Percentiles rank a stretch among this genome's conserved stretches.
phyloP scores from a whole-genome alignment of 73 alveolate species.

The Urostyla sp. region DNA sequence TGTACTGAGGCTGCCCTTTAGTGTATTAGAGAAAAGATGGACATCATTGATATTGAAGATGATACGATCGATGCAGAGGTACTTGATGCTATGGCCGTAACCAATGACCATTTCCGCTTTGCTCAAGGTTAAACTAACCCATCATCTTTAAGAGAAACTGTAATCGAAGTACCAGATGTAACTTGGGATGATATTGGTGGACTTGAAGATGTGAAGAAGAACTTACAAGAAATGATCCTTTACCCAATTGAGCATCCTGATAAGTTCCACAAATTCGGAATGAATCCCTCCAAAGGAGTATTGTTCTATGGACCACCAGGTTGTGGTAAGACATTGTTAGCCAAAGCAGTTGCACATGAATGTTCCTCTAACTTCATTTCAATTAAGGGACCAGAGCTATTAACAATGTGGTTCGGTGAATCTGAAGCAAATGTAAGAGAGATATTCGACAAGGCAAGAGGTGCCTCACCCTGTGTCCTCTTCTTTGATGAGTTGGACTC shows the following conservation, averaged over 20 bases:
- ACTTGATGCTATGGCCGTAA: conserved; percentile 83
- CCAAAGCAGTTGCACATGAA: conserved; percentile 98
- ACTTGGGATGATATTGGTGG: conserved; percentile 99
- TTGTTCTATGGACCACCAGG: conserved; percentile 97
- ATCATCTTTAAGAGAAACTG: conserved; percentile 76
- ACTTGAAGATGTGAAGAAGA: conserved; percentile 93
- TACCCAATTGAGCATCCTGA: conserved; percentile 98
- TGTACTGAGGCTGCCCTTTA: conserved; percentile 94
- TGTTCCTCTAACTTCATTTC: conserved; percentile 93
- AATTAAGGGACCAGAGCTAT: conserved; percentile 94
- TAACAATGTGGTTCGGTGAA: conserved; percentile 96
- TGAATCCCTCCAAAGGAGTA: conserved; percentile 91
- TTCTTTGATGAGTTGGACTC: conserved; percentile 95
- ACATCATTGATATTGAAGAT: conserved; percentile 96
- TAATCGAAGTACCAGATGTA: conserved; percentile 95
- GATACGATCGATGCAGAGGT: conserved; percentile 88
- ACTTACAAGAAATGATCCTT: conserved; percentile 95
- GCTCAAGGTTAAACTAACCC: conserved; percentile 84
- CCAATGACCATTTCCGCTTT: conserved; percentile 78
- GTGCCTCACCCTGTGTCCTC: conserved; percentile 91
- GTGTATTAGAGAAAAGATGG: conserved; percentile 99
- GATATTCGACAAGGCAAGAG: conserved; percentile 91
- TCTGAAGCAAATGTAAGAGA: conserved; percentile 94
- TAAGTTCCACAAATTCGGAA: conserved; percentile 80
- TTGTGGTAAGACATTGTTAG: conserved; percentile 89